These are phyloP conservation scores for Rosa chinensis DNA, from an alignment of 306 rosid genomes.

Conservation along the genomic window DNA sequence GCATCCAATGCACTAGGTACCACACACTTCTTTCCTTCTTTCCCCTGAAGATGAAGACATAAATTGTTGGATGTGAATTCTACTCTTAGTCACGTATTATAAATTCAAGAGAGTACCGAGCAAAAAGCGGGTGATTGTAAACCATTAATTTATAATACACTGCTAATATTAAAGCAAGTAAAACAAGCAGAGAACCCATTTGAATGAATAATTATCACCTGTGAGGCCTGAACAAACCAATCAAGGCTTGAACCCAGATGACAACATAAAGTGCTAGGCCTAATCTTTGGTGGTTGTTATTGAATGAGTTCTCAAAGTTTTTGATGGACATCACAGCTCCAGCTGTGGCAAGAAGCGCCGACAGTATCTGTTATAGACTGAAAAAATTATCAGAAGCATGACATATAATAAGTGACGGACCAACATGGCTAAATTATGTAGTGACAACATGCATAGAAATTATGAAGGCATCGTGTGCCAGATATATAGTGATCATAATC, in stretches of 20 bases:
- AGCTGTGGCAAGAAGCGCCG: conserved; percentile 68
- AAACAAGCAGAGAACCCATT: background rate
- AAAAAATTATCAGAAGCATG: conserved; percentile 10
- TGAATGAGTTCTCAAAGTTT: conserved; percentile 87
- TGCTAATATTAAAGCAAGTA: background rate
- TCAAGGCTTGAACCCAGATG: conserved; percentile 60
- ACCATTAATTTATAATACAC: background rate
- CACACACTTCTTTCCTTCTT: conserved; percentile 73
- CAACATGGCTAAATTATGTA: conserved; percentile 17
- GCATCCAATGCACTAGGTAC: conserved; percentile 83
- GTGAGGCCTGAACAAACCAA: conserved; percentile 89
- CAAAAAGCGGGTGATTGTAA: background rate
- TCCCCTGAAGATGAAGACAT: conserved; percentile 46
- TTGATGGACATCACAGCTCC: conserved; percentile 81
- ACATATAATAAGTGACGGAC: background rate
- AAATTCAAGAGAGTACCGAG: background rate
- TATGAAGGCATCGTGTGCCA: background rate
- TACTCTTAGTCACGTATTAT: background rate
- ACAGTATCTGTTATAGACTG: conserved; percentile 46
- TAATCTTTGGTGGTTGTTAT: conserved; percentile 83
- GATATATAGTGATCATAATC: background rate
- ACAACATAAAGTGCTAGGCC: conserved; percentile 86
- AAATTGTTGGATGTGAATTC: background rate
- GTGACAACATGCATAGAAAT: background rate
- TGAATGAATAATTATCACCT: conserved; percentile 40